These are phyloP conservation scores for Pulveroboletus frians DNA, from an alignment of 768 basidiomycete species.

Conservation along the genomic window DNA sequence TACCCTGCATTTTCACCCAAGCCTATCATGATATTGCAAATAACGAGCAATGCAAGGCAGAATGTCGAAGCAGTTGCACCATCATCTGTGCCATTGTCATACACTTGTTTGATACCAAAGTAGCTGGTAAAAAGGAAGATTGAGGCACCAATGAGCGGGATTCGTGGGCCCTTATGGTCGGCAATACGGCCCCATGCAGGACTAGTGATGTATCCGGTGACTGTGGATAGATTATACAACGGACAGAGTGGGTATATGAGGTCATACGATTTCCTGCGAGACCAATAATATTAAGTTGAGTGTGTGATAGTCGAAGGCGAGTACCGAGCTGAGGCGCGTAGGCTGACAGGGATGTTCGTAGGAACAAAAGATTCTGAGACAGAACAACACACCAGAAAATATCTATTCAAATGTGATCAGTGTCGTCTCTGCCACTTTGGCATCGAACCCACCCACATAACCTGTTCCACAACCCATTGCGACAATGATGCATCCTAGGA, in stretches of 20 bases:
- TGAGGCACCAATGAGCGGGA: conserved; percentile 56
- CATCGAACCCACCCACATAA: conserved; percentile 48
- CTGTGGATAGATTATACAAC: conserved; percentile 27
- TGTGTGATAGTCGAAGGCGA: conserved; percentile 71
- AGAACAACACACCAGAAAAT: conserved; percentile 24
- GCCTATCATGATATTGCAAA: conserved; percentile 71
- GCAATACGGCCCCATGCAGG: conserved; percentile 79
- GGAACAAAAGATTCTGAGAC: not conserved
- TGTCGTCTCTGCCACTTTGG: not conserved
- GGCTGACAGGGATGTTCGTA: conserved; percentile 37
- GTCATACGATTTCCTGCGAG: conserved; percentile 69
- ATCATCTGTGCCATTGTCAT: conserved; percentile 46
- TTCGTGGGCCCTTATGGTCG: conserved; percentile 67
- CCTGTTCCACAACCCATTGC: conserved; percentile 66
- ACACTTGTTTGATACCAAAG: conserved; percentile 64
- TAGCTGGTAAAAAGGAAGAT: conserved; percentile 67
- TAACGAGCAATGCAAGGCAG: conserved; percentile 46
- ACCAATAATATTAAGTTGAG: conserved; percentile 76
- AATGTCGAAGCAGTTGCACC: conserved; percentile 36
- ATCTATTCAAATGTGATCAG: conserved; percentile 13
- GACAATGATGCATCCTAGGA: conserved; percentile 55
- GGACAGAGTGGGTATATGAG: not conserved
- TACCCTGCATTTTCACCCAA: conserved; percentile 72
- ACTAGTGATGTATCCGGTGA: conserved; percentile 73
- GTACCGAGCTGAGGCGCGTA: conserved; percentile 84